Conservation (phyloP, 805 yeast genomes). For the Yamadazyma olivae region DNA sequence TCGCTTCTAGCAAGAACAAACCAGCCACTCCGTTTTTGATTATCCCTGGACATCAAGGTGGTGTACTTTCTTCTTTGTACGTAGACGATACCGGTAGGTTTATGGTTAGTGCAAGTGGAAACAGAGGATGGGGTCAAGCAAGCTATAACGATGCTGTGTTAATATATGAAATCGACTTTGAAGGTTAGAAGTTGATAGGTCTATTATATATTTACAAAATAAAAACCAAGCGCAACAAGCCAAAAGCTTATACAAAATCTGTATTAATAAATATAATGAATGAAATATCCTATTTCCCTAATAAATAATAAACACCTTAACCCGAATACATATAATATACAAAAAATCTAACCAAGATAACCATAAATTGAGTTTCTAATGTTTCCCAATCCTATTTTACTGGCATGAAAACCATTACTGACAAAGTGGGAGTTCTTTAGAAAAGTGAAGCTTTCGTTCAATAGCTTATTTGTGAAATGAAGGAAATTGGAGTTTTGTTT, state of each 20-base stretch:
- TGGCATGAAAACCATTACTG: conserved; percentile 10
- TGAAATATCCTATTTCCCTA: too few relatives aligned
- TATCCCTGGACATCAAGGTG: conserved; percentile 96
- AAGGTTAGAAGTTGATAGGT: conserved; percentile 9
- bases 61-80: conserved; percentile 69
- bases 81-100: conserved; percentile 88
- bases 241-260: not conserved
- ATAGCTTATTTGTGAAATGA: conserved; percentile 2
- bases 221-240: too few relatives aligned
- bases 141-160: conserved; percentile 74
- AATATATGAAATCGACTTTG: conserved; percentile 70
- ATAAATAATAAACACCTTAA: too few relatives aligned
- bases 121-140: conserved; percentile 90
- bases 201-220: too few relatives aligned
- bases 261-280: too few relatives aligned
- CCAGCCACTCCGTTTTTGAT: conserved; percentile 75
- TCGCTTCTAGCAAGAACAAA: conserved; percentile 21
- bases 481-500: conserved; percentile 16
- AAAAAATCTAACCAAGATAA: conserved; percentile 4
- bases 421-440: conserved; percentile 2
- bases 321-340: too few relatives aligned
- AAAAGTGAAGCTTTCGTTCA: conserved; percentile 5
- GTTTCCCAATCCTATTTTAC: conserved; percentile 35
- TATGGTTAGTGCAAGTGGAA: conserved; percentile 89
- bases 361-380: conserved; percentile 27